Base-by-base conservation (phyloP, 2,329 filamentous ascomycete genomes). In the Fusarium odoratissimum region DNA sequence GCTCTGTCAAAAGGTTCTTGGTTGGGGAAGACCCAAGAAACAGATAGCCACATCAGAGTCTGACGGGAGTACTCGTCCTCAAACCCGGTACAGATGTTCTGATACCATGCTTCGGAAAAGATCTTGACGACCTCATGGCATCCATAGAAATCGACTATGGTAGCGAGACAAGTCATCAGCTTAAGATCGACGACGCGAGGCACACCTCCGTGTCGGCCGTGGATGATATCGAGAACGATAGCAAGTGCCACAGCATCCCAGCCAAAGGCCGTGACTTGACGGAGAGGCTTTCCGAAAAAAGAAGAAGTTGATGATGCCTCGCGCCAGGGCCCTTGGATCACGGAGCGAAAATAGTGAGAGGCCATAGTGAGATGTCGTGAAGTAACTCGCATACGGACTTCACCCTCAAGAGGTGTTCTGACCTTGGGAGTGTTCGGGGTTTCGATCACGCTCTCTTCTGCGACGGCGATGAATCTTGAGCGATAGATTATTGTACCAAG, bases 71-170 rank as follows among this genome's bases (percentile, higher is more conserved):
- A 40, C 16, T 37, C n/a, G 5, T 51, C 23, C 12, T 12, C 17
- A 9, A 9, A 6, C 8, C 17, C 12, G 14, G 25, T 2, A 19
- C 10, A 33, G 11, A 37, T 37, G 37, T 38, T 28, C 9, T 11
- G 3, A 8, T 67, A 16, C 66, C 69, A 72, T 1, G 4, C n/a
- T 6, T 61, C 40, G 6, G 25, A n/a, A 35, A 64, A 38, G 13
- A 37, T 21, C 52, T 40, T 2, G 3, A n/a, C 37, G 17, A n/a
- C 33, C 9, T 73, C 68, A 6, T 64, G 45, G 4, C 41, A 58
- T 1, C 48, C 21, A 25, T 71, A 73, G 17, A 65, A 61, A 19
- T 71, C 60, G 16, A 69, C 51, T 1, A 73, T 41, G 11, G 54
- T 62, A 0, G 64, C 45, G 8, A 73, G 33, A 0, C 49, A n/a